These are phyloP conservation scores for Calamus simplicifolius DNA, from an alignment of 176 grass and related monocot species.

Conservation along the genomic window DNA sequence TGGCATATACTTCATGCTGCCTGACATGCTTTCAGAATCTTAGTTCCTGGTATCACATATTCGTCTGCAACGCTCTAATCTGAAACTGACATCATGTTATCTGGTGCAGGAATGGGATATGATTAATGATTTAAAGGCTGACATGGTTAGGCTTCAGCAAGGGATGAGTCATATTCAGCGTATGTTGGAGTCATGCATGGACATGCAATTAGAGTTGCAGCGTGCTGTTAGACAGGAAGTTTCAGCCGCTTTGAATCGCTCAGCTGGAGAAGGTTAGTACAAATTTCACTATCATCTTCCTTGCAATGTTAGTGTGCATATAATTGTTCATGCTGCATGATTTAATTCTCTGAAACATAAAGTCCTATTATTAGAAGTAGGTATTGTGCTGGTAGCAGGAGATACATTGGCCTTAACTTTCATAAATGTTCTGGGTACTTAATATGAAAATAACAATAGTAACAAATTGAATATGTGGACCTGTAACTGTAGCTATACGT, in stretches of 20 bases:
- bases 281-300: no score
- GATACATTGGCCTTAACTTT: no score
- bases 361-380: no score
- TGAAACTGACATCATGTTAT: neutral
- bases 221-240: conserved; percentile 77
- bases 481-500: no score
- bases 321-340: no score
- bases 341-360: no score
- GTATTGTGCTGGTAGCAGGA: no score
- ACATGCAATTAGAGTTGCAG: conserved; percentile 92
- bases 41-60: neutral
- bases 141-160: conserved; percentile 56
- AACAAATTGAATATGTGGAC: no score
- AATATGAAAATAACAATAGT: no score
- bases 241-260: conserved; percentile 63
- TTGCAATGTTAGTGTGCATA: no score
- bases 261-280: conserved; percentile 29
- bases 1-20: no score
- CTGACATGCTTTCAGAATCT: neutral
- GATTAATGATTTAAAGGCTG: conserved; percentile 66
- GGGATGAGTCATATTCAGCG: conserved; percentile 63
- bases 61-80: neutral
- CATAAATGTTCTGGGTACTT: no score
- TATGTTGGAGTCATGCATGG: conserved; percentile 79
- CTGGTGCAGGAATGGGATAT: conserved; percentile 63